These are phyloP conservation scores for Diutina scorzettiae DNA, from an alignment of 1,139 yeast genomes.

Conservation along the genomic window DNA sequence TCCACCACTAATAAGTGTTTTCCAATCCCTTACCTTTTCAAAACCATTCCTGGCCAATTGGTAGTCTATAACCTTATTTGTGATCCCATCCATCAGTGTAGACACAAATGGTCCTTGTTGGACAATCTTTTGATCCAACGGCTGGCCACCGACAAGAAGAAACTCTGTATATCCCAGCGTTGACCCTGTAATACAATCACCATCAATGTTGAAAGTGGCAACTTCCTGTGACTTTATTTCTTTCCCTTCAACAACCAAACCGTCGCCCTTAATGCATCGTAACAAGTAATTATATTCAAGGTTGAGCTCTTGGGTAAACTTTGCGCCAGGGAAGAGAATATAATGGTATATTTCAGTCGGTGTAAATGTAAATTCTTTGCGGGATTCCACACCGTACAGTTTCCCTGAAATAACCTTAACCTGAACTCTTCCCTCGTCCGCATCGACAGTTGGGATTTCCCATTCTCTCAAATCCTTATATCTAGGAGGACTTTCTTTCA, in stretches of 20 bases:
- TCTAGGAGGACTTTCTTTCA: slow-evolving; percentile 62
- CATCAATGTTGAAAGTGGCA: neutral
- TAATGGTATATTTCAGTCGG: slow-evolving; percentile 72
- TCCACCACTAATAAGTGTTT: slow-evolving; percentile 50
- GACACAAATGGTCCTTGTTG: neutral
- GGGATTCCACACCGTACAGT: slow-evolving; percentile 63
- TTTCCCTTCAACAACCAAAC: neutral
- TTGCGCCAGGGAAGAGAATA: slow-evolving; percentile 56
- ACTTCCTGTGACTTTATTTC: slow-evolving; percentile 27
- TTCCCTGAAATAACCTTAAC: slow-evolving; percentile 73
- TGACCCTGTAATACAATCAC: neutral
- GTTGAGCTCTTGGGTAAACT: slow-evolving; percentile 50
- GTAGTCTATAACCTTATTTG: neutral
- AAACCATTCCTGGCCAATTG: neutral
- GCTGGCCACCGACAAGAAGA: neutral
- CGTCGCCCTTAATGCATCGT: slow-evolving; percentile 12
- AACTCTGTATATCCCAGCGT: neutral
- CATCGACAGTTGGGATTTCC: slow-evolving; percentile 56
- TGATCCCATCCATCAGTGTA: neutral
- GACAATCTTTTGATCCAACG: neutral
- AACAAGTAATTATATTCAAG: slow-evolving; percentile 59
- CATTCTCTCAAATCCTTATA: slow-evolving; percentile 65
- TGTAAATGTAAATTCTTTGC: slow-evolving; percentile 69
- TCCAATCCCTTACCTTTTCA: neutral
- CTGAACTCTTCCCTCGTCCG: slow-evolving; percentile 54